Conservation (phyloP, 2,329 filamentous ascomycete genomes). For the Drechslerella dactyloides region DNA sequence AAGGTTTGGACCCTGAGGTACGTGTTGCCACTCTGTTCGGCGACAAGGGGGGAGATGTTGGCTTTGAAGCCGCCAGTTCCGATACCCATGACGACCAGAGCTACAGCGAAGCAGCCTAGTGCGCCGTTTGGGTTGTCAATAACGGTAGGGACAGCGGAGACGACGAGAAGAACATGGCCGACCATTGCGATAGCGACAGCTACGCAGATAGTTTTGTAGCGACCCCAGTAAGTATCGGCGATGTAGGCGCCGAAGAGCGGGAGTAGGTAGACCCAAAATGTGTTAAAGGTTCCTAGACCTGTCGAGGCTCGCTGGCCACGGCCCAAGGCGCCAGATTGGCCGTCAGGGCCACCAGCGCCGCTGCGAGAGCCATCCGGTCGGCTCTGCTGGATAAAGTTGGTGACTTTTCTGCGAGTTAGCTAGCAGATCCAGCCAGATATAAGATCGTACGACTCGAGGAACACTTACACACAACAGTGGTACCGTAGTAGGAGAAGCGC, state of each 20-base stretch:
- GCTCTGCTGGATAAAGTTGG: conserved; percentile 68
- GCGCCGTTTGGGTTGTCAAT: conserved; percentile 66
- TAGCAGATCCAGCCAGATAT: background rate
- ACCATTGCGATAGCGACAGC: conserved; percentile 69
- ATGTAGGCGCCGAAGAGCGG: conserved; percentile 67
- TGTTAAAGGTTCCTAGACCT: conserved; percentile 64
- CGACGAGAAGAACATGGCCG: conserved; percentile 71
- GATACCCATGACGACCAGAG: conserved; percentile 70
- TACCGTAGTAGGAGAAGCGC: conserved; percentile 79
- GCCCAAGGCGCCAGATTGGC: conserved; percentile 64
- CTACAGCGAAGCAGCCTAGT: conserved; percentile 69
- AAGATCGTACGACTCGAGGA: conserved; percentile 3
- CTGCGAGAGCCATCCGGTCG: conserved; percentile 65
- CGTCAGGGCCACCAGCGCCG: conserved; percentile 60
- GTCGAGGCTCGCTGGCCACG: conserved; percentile 67
- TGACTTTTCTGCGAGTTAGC: conserved; percentile 58
- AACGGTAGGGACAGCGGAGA: conserved; percentile 69
- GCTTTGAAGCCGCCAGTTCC: conserved; percentile 83
- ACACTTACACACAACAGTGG: conserved; percentile 68
- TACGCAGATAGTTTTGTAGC: conserved; percentile 73
- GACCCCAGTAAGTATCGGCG: conserved; percentile 73
- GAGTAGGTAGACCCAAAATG: conserved; percentile 69
- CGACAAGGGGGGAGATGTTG: conserved; percentile 75
- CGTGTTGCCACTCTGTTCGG: conserved; percentile 71
- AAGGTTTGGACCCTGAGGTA: conserved; percentile 66